These are phyloP conservation scores for Pythium rishiriense DNA, from an alignment of 352 stramenopile species.

Conservation along the genomic window DNA sequence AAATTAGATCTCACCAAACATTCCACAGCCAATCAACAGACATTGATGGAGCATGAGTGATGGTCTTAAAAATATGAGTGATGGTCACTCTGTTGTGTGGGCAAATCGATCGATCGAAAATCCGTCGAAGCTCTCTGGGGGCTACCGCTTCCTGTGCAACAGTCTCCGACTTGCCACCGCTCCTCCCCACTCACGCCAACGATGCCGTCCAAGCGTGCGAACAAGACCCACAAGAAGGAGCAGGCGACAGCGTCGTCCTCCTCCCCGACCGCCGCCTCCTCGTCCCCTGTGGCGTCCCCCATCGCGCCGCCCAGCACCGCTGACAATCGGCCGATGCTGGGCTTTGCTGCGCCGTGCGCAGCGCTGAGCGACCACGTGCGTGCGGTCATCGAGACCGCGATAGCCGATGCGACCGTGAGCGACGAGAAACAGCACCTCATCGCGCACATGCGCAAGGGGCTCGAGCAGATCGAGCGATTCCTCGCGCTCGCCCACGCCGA, in stretches of 20 bases:
- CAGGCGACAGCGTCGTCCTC: no score
- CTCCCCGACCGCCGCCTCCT: no score
- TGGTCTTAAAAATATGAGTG: conserved; percentile 1
- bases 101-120: no score
- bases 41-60: conserved; percentile 4
- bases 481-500: conserved; percentile 36
- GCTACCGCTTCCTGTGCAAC: background rate
- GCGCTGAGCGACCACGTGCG: conserved; percentile 39
- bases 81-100: background rate
- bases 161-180: conserved; percentile 6
- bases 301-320: background rate
- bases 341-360: conserved; percentile 45
- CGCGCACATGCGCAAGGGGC: conserved; percentile 49
- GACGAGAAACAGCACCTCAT: conserved; percentile 28
- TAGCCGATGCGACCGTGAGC: conserved; percentile 14
- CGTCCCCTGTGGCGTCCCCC: no score
- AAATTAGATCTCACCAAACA: background rate
- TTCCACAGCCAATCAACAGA: background rate
- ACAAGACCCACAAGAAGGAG: conserved; percentile 8
- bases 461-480: conserved; percentile 57
- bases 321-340: conserved; percentile 5
- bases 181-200: background rate
- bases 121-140: background rate
- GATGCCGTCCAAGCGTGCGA: conserved; percentile 9
- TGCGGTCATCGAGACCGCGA: conserved; percentile 35